Evolutionary conservation across 1,139 yeast genomes (phyloP), one percentile per base, ranked within the genome.

Genomic region (Citeromyces hawaiiensis): DNA sequence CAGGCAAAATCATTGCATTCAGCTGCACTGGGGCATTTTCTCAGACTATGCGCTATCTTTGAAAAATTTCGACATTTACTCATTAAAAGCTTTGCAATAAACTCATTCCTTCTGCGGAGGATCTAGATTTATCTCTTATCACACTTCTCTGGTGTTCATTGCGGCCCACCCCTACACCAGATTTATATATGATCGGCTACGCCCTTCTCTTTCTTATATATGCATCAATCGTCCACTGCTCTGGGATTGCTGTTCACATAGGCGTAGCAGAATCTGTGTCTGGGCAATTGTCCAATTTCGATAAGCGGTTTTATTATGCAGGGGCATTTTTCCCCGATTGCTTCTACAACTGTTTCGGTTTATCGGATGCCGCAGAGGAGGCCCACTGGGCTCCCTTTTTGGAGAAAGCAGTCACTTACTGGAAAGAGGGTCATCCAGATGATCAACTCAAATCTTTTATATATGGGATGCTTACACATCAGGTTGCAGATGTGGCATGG

Each of bases 311-410:
- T 4, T 19, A 19, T 19, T 19, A 66, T 14, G 68, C 76, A 1
- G 83, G 83, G 0, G 64, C 80, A 0, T 76, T 76, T 50, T 72
- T 70, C 48, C 83, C 83, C 0, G 83, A 76, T 49, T 72, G 78
- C 0, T 70, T 74, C 47, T 76, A 76, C 51, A 61, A 66, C 23
- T 76, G 83, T 50, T 56, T 70, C 42, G 68, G 64, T 4, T 48
- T 56, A 38, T 59, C 69, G 4, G 66, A 66, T 4, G 70, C 68
- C 3, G 77, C 80, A 2, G 83, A 76, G 51, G 67, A 58, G 32
- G 62, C 76, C 1, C 83, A 76, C 48, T 76, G 83, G 83, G 81
- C 83, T 2, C 75, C 76, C 2, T 76, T 75, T 47, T 48, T 76
- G 25, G 55, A 55, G 19, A 52, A 54, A 39, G 62, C 63, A 42